Conservation (phyloP, 1,139 yeast genomes). For the Nadsonia commutata region DNA sequence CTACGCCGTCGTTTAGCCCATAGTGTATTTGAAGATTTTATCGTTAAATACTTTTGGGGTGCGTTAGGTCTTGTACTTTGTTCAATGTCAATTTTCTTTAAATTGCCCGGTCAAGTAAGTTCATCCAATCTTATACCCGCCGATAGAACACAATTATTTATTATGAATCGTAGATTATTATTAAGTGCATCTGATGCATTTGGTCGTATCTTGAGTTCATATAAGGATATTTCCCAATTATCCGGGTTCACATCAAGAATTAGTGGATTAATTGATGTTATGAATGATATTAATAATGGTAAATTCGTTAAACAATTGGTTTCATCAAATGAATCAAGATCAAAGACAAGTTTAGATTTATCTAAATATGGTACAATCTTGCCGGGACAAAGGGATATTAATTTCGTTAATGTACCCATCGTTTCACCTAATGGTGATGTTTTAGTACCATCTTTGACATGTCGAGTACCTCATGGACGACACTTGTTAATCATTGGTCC, state of each 20-base stretch:
- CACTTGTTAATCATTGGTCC: slow-evolving; percentile 88
- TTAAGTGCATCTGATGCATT: slow-evolving; percentile 79
- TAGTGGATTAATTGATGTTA: slow-evolving; percentile 50
- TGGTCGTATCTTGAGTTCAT: slow-evolving; percentile 74
- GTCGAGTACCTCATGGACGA: slow-evolving; percentile 65
- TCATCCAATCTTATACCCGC: slow-evolving; percentile 13
- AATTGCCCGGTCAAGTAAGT: slow-evolving; percentile 37
- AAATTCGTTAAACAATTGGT: slow-evolving; percentile 19
- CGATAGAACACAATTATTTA: slow-evolving; percentile 39
- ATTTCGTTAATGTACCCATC: slow-evolving; percentile 60
- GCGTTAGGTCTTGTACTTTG: slow-evolving; percentile 84
- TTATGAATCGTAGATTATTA: slow-evolving; percentile 78
- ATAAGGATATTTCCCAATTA: slow-evolving; percentile 71
- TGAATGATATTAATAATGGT: slow-evolving; percentile 36
- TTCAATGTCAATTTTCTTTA: slow-evolving; percentile 76
- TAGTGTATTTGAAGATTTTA: slow-evolving; percentile 43
- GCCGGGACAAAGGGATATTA: slow-evolving; percentile 33
- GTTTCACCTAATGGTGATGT: slow-evolving; percentile 77
- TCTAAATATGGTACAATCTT: slow-evolving; percentile 6
- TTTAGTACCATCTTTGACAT: slow-evolving; percentile 49
- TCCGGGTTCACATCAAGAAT: slow-evolving; percentile 75
- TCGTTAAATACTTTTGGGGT: slow-evolving; percentile 90
- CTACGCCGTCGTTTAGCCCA: slow-evolving; percentile 68
- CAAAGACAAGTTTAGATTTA: slow-evolving; percentile 3
- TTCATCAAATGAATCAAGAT: slow-evolving; percentile 8